A percentile compares a stretch with the other conserved stretches of the same genome.
Evolutionary conservation across 257 asterid genomes (phyloP).

Genomic region (Solanum sitiens): DNA sequence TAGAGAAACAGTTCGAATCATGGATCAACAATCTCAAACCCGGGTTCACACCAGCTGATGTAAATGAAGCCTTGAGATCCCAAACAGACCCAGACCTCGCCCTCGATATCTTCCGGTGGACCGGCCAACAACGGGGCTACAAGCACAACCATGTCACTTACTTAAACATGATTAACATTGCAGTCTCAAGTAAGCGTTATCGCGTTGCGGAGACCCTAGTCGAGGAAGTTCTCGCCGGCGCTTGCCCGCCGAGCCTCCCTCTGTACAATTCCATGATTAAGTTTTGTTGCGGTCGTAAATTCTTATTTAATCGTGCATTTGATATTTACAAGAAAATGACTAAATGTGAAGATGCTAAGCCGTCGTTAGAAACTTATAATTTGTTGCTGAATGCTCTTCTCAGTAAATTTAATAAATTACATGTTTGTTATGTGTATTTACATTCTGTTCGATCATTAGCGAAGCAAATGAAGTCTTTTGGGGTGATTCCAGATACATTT

Average conservation of each 20-base stretch:
- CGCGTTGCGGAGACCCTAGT: slow-evolving; percentile 54
- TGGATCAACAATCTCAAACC: slow-evolving; percentile 68
- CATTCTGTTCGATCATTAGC: slow-evolving; percentile 63
- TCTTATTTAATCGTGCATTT: slow-evolving; percentile 68
- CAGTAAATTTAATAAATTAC: slow-evolving; percentile 53
- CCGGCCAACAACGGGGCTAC: slow-evolving; percentile 81
- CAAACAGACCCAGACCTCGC: slow-evolving; percentile 88
- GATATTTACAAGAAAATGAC: slow-evolving; percentile 80
- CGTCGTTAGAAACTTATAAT: slow-evolving; percentile 65
- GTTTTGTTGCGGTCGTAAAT: slow-evolving; percentile 67
- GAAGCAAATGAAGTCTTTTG: slow-evolving; percentile 78
- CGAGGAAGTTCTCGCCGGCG: slow-evolving; percentile 82
- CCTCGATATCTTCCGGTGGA: slow-evolving; percentile 94
- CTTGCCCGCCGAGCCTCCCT: slow-evolving; percentile 50
- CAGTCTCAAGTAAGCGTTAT: slow-evolving; percentile 60
- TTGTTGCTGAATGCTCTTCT: slow-evolving; percentile 51
- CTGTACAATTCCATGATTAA: slow-evolving; percentile 78
- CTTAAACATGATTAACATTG: slow-evolving; percentile 53
- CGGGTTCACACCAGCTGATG: slow-evolving; percentile 80
- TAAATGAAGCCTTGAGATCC: slow-evolving; percentile 45
- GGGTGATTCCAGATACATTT: slow-evolving; percentile 71
- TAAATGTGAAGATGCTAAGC: slow-evolving; percentile 53
- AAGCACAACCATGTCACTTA: slow-evolving; percentile 63
- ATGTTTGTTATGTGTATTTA: slow-evolving; percentile 64
- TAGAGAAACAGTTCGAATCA: slow-evolving; percentile 66